phyloP scores from a whole-genome alignment of 1,284 basidiomycete species.

The Marasmius fiardii region DNA sequence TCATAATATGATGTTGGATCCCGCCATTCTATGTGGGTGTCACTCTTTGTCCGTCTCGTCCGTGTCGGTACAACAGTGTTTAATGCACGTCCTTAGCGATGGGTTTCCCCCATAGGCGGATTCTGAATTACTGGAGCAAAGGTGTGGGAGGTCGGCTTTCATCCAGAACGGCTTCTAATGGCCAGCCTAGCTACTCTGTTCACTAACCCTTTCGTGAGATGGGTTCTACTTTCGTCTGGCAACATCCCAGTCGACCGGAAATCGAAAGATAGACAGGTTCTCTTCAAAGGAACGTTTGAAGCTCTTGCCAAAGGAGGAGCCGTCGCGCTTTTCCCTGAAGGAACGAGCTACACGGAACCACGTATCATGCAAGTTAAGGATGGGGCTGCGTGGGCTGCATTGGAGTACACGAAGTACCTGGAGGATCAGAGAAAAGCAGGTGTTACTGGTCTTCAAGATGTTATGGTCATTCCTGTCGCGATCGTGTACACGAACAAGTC shows the following conservation, averaged over 20 bases:
- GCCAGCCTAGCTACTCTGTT: constrained; percentile 63
- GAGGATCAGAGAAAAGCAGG: constrained; percentile 40
- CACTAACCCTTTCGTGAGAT: constrained; percentile 68
- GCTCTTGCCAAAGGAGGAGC: constrained; percentile 75
- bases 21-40: constrained; percentile 75
- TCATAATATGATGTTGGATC: constrained; percentile 92
- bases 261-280: constrained; percentile 82
- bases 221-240: constrained; percentile 83
- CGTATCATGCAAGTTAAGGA: constrained; percentile 93
- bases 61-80: constrained; percentile 14
- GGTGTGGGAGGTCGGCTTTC: constrained; percentile 32
- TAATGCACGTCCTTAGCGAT: constrained; percentile 50
- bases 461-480: constrained; percentile 75
- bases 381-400: constrained; percentile 92
- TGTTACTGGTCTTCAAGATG: constrained; percentile 34
- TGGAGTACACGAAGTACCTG: constrained; percentile 87
- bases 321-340: constrained; percentile 94
- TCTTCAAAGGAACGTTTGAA: constrained; percentile 91
- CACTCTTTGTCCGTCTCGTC: constrained; percentile 7
- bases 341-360: constrained; percentile 87
- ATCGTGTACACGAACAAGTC: constrained; percentile 95
- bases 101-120: constrained; percentile 73
- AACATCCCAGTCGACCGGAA: constrained; percentile 96
- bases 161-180: constrained; percentile 2
- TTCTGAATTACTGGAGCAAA: constrained; percentile 95